Base-by-base conservation (phyloP, 2,329 filamentous ascomycete genomes). In the Pseudogymnoascus sp. region DNA sequence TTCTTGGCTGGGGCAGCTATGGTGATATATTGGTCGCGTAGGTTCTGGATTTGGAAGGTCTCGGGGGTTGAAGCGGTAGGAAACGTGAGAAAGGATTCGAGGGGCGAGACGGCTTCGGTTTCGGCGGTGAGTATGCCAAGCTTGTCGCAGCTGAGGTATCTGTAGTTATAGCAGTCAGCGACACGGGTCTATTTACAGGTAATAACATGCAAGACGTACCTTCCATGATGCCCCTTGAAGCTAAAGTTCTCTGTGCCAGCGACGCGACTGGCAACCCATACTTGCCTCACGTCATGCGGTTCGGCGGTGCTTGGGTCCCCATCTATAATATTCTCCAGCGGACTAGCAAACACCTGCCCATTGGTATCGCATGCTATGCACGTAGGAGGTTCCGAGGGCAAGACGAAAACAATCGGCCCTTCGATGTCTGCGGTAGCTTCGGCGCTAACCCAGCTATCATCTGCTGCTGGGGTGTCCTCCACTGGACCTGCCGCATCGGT, bases 261-360 rank as follows among this genome's bases (percentile, higher is more conserved):
- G 11, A 97, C 87, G 67, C 83, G 84, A 69, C 89, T 96, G 64
- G 90, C 91, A 67, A 97, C 85, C 90, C 93, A 99, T 14, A 99
- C 94, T 78, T 97, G 92, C 65, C 93, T 82, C 64, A 97, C 92
- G 74, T 97, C 92, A 74, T 97, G 92, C 59, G 94, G 94, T 76
- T 99, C 94, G 7, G 93, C 91, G 4, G 86, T 96, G n/a, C 81
- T 74, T 2, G 90, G 83, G 72, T 96, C 89, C 26, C 81, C 86
- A 63, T 97, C 92, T 64, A 96, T 83, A 37, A 96, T 87, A 72
- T 97, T 97, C 78, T 96, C 91, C 59, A 99, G 78, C 12, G 81
- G 78, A 68, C 89, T 86, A 4, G 90, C 82, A 74, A 96, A 99
- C 14, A 97, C 88, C 71, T 89, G 90, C 64, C 94, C 94, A 65